These are phyloP conservation scores for Xylariaceae sp. DNA, from an alignment of 2,329 filamentous ascomycete genomes.

Conservation along the genomic window DNA sequence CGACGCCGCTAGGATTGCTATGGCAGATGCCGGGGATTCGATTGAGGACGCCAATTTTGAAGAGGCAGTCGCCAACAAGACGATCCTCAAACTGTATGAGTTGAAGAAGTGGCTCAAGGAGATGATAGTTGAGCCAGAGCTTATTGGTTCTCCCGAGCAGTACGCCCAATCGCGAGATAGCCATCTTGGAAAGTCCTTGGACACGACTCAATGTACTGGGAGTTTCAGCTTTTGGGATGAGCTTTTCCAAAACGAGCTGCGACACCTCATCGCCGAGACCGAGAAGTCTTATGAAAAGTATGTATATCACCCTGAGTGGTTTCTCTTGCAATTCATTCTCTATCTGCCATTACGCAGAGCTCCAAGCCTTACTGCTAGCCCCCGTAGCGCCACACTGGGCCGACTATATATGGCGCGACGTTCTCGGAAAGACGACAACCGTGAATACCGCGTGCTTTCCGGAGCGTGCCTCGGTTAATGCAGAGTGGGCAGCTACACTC, in stretches of 20 bases:
- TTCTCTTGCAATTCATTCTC: constrained; percentile 70
- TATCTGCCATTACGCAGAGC: constrained; percentile 87
- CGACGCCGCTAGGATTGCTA: constrained; percentile 87
- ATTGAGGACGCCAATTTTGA: constrained; percentile 98
- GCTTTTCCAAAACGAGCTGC: constrained; percentile 51
- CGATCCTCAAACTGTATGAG: constrained; percentile 77
- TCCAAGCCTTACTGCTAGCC: constrained; percentile 82
- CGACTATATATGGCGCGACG: constrained; percentile 92
- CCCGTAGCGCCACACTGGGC: constrained; percentile 92
- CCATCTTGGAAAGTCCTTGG: constrained; percentile 69
- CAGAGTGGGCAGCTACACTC: too few relatives aligned
- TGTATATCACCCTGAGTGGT: background rate
- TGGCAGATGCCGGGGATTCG: constrained; percentile 92
- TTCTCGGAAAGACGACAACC: constrained; percentile 80
- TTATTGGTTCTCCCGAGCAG: constrained; percentile 45
- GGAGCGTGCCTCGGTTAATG: too few relatives aligned
- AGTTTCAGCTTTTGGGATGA: background rate
- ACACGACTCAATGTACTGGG: background rate
- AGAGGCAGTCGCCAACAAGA: constrained; percentile 90
- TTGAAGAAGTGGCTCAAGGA: constrained; percentile 94
- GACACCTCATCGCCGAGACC: background rate
- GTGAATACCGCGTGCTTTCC: too few relatives aligned
- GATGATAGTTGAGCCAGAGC: constrained; percentile 73
- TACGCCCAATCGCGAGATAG: constrained; percentile 79
- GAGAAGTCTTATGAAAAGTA: background rate